Evolutionary conservation across 345 rosid species (phyloP), one percentile per base, ranked within the genome.

Genomic region (Raphanus sativus): DNA sequence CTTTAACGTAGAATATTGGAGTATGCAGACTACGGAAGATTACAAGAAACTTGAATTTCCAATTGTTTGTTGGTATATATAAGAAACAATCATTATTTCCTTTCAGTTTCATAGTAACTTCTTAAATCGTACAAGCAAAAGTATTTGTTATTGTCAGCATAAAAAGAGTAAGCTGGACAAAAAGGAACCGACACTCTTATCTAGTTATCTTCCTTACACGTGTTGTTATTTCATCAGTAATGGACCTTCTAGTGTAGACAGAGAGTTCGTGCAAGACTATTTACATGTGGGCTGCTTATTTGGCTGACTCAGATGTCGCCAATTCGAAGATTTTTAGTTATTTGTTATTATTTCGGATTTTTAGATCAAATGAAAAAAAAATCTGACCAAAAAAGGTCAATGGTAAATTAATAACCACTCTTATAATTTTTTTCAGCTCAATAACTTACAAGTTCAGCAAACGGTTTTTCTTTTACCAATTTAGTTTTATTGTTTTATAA

Each of bases 121-220:
- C 40, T 29, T 10, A 21, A 38, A 40, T 56, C 28, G 12, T 32
- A 73, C 10, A 28, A 66, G 38, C 72, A 66, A 56, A 59, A 29
- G 33, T 67, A 67, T 59, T 36, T 28, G 65, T 38, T 75, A 40
- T 40, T 67, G 42, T 67, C 50, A 59, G 25, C 69, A 67, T 42
- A 13, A 13, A 67, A 45, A 24, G 62, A 69, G 56, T 62, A 26
- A 34, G 33, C 25, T 5, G 71, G 26, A 63, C 13, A 77, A 64
- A 64, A 77, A 55, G 67, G 48, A 54, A 77, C 81, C 76, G 81
- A 77, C 81, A 65, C 72, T 71, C 62, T n/a, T n/a, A n/a, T n/a
- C n/a, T n/a, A n/a, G n/a, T 48, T 33, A 8, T 64, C 2, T n/a
- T 30, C 11, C 7, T 2, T 6, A 40, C 62, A 65, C 72, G 81